Evolutionary conservation across 2,329 filamentous ascomycete species (phyloP), one percentile per base, ranked within the genome.

Genomic region (Aspergillus tanneri): DNA sequence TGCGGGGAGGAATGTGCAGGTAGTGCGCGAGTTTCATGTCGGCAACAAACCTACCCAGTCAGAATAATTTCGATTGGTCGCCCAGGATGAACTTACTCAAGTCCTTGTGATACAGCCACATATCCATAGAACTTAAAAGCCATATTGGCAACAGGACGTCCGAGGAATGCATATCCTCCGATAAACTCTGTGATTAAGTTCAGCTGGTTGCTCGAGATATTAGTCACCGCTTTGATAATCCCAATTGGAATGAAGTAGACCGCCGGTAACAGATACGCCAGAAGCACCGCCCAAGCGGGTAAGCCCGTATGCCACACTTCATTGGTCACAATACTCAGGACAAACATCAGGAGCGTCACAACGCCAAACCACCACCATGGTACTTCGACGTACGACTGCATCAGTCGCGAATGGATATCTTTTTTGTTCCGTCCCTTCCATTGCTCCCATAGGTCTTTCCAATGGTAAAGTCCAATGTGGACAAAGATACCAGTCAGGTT

Each of bases 111-210:
- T 75, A 86, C 83, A 64, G 78, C 82, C 43, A 86, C 78, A 64
- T 85, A 86, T 49, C 83, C 82, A 59, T 86, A 87, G 59, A 84
- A 86, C 64, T 87, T 87, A 71, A 88, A 88, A 66, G 86, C 79
- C 76, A 77, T 77, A 50, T 76, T 77, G 25, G 74, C 75, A 9
- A 78, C 59, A 0, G 74, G 74, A 24, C 63, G 65, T 3, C 75
- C 75, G 16, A 72, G 64, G 47, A 77, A 75, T 34, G 74, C 65
- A 60, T 76, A 77, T 1, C 75, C 75, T 2, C 72, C 74, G 41
- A 77, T 72, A 41, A 78, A 76, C 53, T 77, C 74, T 8, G 72
- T 71, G 21, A 78, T 60, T 5, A 77, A 62, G 47, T 77, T 77
- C 9, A 78, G 57, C 44, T 70, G 66, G 44, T 78, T 79, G 24